Percentiles rank a stretch among this genome's conserved stretches.
These are phyloP conservation scores for Prunus yedoensis DNA, from an alignment of 331 rosid genomes.

Conservation along the genomic window DNA sequence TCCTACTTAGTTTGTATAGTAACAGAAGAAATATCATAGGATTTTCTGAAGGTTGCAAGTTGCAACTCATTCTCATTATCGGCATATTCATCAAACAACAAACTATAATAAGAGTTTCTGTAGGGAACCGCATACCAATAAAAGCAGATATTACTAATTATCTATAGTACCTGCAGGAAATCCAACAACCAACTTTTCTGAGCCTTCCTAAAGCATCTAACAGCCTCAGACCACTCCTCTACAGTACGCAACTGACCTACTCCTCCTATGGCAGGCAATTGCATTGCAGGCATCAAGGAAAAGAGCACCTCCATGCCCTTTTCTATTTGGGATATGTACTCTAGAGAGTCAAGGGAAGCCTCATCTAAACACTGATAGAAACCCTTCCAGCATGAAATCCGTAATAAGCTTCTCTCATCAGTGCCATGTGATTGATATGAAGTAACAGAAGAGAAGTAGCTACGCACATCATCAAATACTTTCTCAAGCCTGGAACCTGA, in stretches of 20 bases:
- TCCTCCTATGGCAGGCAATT: neutral
- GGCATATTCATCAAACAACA: slow-evolving; percentile 11
- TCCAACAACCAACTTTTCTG: slow-evolving; percentile 63
- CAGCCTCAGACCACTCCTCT: slow-evolving; percentile 76
- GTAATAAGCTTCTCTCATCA: slow-evolving; percentile 42
- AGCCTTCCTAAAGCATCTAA: slow-evolving; percentile 82
- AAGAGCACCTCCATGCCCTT: slow-evolving; percentile 80
- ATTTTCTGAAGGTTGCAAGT: neutral
- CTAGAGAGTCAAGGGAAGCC: slow-evolving; percentile 57
- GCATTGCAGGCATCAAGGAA: slow-evolving; percentile 50
- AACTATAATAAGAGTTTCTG: neutral
- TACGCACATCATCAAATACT: slow-evolving; percentile 56
- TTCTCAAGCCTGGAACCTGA: slow-evolving; percentile 82
- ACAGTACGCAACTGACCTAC: slow-evolving; percentile 29
- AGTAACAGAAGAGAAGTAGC: slow-evolving; percentile 49
- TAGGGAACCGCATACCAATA: neutral
- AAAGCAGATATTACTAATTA: neutral
- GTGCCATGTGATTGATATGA: slow-evolving; percentile 34
- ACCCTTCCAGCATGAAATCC: slow-evolving; percentile 91
- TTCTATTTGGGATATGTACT: slow-evolving; percentile 57
- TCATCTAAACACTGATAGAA: slow-evolving; percentile 66
- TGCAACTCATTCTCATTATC: neutral
- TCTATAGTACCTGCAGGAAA: slow-evolving; percentile 59
- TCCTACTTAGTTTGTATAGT: neutral
- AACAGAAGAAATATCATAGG: neutral